A percentile compares a stretch with the other conserved stretches of the same genome.
phyloP scores from a whole-genome alignment of 768 basidiomycete genomes.

The Boletus reticulatus region DNA sequence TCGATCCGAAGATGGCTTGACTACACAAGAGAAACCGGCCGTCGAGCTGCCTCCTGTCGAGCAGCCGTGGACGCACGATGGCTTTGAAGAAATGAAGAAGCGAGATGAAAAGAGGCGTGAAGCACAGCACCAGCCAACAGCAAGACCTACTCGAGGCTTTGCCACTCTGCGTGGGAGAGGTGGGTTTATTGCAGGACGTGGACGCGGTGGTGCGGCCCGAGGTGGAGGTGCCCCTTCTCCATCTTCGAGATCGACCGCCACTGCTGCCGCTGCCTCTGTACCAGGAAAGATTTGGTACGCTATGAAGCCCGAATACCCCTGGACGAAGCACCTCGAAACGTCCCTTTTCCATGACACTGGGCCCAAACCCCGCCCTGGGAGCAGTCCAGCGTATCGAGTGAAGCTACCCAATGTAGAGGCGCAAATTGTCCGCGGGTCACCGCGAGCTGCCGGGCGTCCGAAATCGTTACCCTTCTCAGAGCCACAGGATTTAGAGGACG shows the following conservation, averaged over 20 bases:
- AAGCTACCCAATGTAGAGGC: conserved; percentile 54
- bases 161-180: conserved; percentile 46
- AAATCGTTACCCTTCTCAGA: conserved; percentile 21
- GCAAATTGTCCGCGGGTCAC: conserved; percentile 43
- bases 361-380: conserved; percentile 56
- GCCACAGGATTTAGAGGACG: conserved; percentile 36
- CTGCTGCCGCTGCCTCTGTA: conserved; percentile 24
- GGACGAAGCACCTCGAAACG: conserved; percentile 81
- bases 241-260: conserved; percentile 29
- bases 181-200: conserved; percentile 40
- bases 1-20: conserved; percentile 21
- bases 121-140: conserved; percentile 32
- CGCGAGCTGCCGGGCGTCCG: conserved; percentile 1
- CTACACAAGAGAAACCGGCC: conserved; percentile 15
- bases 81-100: conserved; percentile 83
- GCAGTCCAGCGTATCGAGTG: conserved; percentile 55
- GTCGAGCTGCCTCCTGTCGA: conserved; percentile 58
- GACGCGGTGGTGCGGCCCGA: conserved; percentile 47
- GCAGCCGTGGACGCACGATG: conserved; percentile 79
- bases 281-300: conserved; percentile 62
- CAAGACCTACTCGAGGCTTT: conserved; percentile 33
- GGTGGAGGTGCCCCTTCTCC: conserved; percentile 40
- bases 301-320: conserved; percentile 75
- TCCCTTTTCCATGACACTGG: conserved; percentile 66
- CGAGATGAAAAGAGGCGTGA: conserved; percentile 57